These are phyloP conservation scores for Acanthamoeba lenticulata DNA, from an alignment of 208 protist species.

Conservation along the genomic window DNA sequence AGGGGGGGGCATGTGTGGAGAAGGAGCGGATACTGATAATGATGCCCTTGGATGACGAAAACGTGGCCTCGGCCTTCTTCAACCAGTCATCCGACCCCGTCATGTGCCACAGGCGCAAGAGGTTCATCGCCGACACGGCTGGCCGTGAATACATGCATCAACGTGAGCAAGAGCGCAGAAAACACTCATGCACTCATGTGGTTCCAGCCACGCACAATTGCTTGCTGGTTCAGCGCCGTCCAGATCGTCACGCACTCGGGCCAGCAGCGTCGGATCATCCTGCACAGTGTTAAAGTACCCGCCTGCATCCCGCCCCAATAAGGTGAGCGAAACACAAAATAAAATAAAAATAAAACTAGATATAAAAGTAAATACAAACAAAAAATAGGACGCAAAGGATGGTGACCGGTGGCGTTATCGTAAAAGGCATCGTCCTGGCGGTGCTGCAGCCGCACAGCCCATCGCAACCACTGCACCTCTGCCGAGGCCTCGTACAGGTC, in stretches of 20 bases:
- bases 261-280: not conserved
- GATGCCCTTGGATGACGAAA: not conserved
- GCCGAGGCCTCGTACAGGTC: constrained; percentile 15
- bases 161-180: not conserved
- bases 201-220: not conserved
- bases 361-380: not conserved
- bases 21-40: not conserved
- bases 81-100: constrained; percentile 29
- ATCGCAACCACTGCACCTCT: not conserved
- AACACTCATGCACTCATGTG: not conserved
- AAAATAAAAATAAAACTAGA: not conserved
- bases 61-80: constrained; percentile 41
- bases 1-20: not conserved
- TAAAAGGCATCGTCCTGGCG: not conserved
- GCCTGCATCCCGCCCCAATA: not conserved
- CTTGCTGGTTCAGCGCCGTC: constrained; percentile 46
- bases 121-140: constrained; percentile 48
- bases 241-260: constrained; percentile 8
- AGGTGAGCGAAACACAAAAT: not conserved
- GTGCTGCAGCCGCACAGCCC: not conserved
- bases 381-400: not conserved
- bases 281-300: constrained; percentile 30
- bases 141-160: not conserved
- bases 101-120: constrained; percentile 37
- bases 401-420: not conserved